Base-by-base conservation (phyloP, 495 filamentous ascomycete genomes). In the Xylaria intraflava region DNA sequence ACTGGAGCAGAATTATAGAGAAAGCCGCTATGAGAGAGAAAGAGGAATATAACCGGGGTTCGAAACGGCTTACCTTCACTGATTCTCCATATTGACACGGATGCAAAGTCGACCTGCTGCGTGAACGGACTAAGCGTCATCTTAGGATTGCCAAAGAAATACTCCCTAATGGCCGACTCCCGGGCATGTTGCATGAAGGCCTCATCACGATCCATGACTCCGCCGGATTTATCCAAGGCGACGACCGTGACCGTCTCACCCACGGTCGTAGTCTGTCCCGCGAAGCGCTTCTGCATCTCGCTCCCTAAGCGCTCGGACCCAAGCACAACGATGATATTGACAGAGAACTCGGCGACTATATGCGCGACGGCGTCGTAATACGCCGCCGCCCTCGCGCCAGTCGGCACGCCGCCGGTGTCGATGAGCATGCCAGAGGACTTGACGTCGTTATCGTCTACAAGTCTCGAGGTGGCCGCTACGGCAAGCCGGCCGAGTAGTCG, bases 131-230 rank as follows among this genome's bases (percentile, higher is more conserved):
- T 94, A 3, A 99, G 74, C 0, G 89, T 88, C 47, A 82, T 76
- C 57, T 83, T 85, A 0, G 77, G 56, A 54, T 85, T 84, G 2
- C 93, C 93, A 67, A 96, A 97, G 75, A 97, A 99, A 68, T 97
- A 99, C 51, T 90, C 83, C 49, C 84, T 84, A 16, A 96, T 90
- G 27, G 86, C 81, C 0, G 83, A 82, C 54, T 92, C 86, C 23
- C 83, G 76, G 3, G 81, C 67, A 26, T 79, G 75, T 52, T 85
- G 86, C 74, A 90, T 79, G 65, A 87, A 96, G 1, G 74, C 66
- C 11, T 82, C 79, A 56, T 95, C 89, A 35, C 90, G 78, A 58
- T 90, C 84, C 11, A 90, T 89, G 46, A 88, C 90, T 6, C 93
- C 93, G 14, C 90, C 90, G 0, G 89, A 93, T 66, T 92, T 94